Conservation (phyloP, 2,329 filamentous ascomycete genomes). For the Xylariaceae sp. region DNA sequence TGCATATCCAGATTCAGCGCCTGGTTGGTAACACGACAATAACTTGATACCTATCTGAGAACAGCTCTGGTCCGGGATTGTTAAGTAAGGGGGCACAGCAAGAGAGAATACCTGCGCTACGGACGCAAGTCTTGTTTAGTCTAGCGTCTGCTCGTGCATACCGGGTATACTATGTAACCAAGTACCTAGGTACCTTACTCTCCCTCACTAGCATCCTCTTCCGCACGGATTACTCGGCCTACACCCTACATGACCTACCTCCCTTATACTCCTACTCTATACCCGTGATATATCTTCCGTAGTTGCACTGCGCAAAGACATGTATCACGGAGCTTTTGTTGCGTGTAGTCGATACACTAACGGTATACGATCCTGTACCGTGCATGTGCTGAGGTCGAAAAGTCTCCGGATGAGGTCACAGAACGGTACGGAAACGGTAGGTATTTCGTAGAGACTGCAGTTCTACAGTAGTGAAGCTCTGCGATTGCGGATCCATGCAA, state of each 20-base stretch:
- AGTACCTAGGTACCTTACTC: not conserved
- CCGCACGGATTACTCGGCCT: not conserved
- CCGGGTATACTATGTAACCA: not conserved
- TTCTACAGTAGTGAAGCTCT: too few relatives aligned
- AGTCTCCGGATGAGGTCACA: too few relatives aligned
- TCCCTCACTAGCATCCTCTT: not conserved
- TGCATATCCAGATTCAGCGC: not conserved
- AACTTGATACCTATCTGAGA: not conserved
- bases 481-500: too few relatives aligned
- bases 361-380: not conserved
- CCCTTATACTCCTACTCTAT: not conserved
- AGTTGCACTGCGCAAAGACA: not conserved
- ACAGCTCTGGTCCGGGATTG: constrained; percentile 2
- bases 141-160: not conserved
- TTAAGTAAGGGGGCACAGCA: not conserved
- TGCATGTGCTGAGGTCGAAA: too few relatives aligned
- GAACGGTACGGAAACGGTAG: too few relatives aligned
- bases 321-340: too few relatives aligned
- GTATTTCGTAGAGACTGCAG: too few relatives aligned
- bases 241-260: not conserved
- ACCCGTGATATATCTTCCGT: not conserved
- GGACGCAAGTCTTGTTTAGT: not conserved
- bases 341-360: too few relatives aligned
- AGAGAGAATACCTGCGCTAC: not conserved
- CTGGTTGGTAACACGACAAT: not conserved